Percentiles rank a stretch among this genome's conserved stretches.
Evolutionary conservation across 768 basidiomycete species (phyloP).

Genomic region (Crepidotus variabilis): DNA sequence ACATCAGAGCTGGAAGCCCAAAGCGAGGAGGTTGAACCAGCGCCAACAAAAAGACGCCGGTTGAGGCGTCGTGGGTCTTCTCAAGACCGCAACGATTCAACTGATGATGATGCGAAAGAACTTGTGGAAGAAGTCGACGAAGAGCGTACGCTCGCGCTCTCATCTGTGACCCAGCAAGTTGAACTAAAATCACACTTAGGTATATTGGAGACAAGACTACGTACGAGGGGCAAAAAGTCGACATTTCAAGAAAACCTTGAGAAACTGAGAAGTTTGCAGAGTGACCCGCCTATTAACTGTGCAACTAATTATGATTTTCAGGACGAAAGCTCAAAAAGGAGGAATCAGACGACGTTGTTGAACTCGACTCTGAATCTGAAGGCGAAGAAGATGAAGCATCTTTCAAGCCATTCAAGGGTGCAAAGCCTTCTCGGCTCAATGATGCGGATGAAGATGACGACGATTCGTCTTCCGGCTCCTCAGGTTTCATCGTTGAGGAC

Average conservation of each 20-base stretch:
- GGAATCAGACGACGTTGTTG: constrained; percentile 4
- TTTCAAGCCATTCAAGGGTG: constrained; percentile 38
- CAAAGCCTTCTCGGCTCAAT: constrained; percentile 38
- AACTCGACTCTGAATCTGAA: constrained; percentile 8
- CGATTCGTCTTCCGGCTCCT: constrained; percentile 19
- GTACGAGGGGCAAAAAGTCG: constrained; percentile 55
- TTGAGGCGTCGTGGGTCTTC: constrained; percentile 10
- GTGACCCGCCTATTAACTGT: not conserved
- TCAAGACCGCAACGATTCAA: not conserved
- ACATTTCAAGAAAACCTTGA: constrained; percentile 62
- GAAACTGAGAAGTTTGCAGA: constrained; percentile 55
- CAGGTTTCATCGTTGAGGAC: constrained; percentile 64
- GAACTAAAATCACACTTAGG: constrained; percentile 28
- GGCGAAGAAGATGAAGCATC: constrained; percentile 37
- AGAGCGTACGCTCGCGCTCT: constrained; percentile 41
- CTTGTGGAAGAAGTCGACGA: constrained; percentile 48
- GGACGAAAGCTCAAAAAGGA: constrained; percentile 18
- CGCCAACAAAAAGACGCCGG: constrained; percentile 6
- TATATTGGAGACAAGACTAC: constrained; percentile 62
- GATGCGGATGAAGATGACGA: constrained; percentile 32
- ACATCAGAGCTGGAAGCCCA: not conserved
- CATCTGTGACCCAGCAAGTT: not conserved
- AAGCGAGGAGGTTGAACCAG: not conserved
- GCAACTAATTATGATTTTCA: constrained; percentile 7
- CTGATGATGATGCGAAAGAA: constrained; percentile 10